A percentile compares a stretch with the other conserved stretches of the same genome.
Conservation (phyloP, 1,139 yeast genomes). For the Pichia kudriavzevii region DNA sequence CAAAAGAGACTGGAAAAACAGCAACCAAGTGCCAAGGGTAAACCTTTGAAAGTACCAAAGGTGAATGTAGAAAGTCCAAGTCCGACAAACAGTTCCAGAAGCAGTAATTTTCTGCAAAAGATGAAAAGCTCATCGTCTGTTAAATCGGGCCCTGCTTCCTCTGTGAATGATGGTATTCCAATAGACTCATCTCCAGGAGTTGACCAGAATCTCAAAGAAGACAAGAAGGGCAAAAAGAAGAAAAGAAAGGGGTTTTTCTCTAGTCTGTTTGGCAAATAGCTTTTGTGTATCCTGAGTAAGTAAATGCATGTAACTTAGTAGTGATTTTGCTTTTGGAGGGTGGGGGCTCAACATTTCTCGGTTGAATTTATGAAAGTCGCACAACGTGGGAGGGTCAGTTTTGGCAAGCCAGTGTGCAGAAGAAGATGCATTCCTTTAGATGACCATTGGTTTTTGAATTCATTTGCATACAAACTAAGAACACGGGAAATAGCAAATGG, state of each 20-base stretch:
- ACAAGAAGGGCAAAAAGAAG: constrained; percentile 3
- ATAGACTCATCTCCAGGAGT: too few species aligned
- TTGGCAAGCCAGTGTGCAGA: too few species aligned
- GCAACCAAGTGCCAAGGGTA: neutral
- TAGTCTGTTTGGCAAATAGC: constrained; percentile 7
- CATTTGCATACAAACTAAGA: too few species aligned
- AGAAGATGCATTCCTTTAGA: too few species aligned
- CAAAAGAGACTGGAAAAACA: constrained; percentile 8
- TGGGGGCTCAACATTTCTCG: too few species aligned
- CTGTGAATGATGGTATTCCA: neutral
- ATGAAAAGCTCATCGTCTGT: constrained; percentile 1
- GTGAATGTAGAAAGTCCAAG: constrained; percentile 8
- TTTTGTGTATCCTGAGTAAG: too few species aligned
- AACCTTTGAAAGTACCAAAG: constrained; percentile 6
- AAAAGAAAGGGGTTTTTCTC: constrained; percentile 10
- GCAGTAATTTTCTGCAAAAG: neutral
- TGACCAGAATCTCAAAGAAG: neutral
- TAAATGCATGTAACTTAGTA: too few species aligned
- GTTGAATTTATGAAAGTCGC: too few species aligned
- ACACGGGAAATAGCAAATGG: constrained; percentile 4
- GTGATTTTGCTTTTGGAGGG: too few species aligned
- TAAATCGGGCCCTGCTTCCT: neutral
- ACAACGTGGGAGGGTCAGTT: too few species aligned
- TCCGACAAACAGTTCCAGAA: neutral
- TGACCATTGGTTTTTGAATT: too few species aligned